phyloP scores from a whole-genome alignment of 768 basidiomycete genomes.

The Russula abietina region DNA sequence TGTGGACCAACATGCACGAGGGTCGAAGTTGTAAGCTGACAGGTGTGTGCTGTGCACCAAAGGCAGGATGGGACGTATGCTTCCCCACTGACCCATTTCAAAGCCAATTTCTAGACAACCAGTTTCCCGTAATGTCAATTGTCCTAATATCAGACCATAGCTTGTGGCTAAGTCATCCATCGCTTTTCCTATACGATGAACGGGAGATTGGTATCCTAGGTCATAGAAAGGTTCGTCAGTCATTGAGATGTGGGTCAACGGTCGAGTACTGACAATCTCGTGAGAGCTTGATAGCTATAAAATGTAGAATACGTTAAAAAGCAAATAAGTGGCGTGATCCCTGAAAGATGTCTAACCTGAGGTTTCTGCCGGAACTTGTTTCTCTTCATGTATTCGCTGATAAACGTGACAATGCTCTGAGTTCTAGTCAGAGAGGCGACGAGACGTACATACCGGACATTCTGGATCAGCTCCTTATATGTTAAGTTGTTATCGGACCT shows the following conservation, averaged over 20 bases:
- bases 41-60: too few relatives aligned
- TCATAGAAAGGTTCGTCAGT: background rate
- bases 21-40: too few relatives aligned
- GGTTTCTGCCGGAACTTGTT: background rate
- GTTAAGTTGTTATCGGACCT: background rate
- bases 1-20: too few relatives aligned
- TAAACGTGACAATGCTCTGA: background rate
- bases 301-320: background rate
- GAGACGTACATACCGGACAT: background rate
- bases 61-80: too few relatives aligned
- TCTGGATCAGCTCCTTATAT: background rate
- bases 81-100: too few relatives aligned
- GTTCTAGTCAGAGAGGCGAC: background rate
- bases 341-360: background rate
- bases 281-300: conserved; percentile 7
- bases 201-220: background rate
- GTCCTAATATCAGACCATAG: too few relatives aligned
- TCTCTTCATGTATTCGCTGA: background rate
- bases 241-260: background rate
- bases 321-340: background rate
- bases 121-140: too few relatives aligned
- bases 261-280: background rate
- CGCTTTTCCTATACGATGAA: too few relatives aligned
- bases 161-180: too few relatives aligned
- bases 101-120: too few relatives aligned